Evolutionary conservation across 192 early-diverging fungal species (phyloP).

Genomic region (Gamsiella multidivaricata): DNA sequence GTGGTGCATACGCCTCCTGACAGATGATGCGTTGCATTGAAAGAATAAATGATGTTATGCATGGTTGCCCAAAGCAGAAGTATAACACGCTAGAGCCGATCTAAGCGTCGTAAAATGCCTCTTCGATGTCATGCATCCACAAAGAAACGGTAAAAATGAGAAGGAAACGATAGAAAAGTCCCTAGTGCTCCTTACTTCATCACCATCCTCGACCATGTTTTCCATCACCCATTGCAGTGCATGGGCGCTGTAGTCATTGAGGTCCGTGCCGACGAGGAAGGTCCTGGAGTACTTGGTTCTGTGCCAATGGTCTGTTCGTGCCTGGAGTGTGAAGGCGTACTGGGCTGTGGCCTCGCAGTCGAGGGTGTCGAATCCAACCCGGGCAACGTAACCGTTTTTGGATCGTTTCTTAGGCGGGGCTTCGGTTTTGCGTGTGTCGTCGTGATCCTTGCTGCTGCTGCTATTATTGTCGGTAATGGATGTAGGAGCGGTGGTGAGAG

Average conservation of each 20-base stretch:
- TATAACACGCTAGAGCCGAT: too few relatives aligned
- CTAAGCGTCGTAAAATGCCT: too few relatives aligned
- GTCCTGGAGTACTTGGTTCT: conserved; percentile 52
- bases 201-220: conserved; percentile 65
- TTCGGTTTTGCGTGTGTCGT: conserved; percentile 7
- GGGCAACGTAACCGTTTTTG: conserved; percentile 33
- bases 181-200: conserved; percentile 51
- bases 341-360: conserved; percentile 46
- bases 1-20: too few relatives aligned
- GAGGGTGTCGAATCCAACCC: conserved; percentile 44
- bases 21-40: too few relatives aligned
- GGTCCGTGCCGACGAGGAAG: conserved; percentile 64
- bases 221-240: conserved; percentile 63
- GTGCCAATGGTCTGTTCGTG: conserved; percentile 56
- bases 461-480: not conserved
- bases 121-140: too few relatives aligned
- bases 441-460: not conserved
- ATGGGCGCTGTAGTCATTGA: conserved; percentile 62
- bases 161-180: not conserved
- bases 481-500: conserved; percentile 4
- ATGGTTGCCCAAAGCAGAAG: too few relatives aligned
- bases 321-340: conserved; percentile 61
- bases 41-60: too few relatives aligned
- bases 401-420: conserved; percentile 30
- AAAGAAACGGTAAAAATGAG: too few relatives aligned